Percentiles rank a stretch among this genome's conserved stretches.
phyloP scores from a whole-genome alignment of 139 green algal genomes.

The Chlamydomonas eustigma region DNA sequence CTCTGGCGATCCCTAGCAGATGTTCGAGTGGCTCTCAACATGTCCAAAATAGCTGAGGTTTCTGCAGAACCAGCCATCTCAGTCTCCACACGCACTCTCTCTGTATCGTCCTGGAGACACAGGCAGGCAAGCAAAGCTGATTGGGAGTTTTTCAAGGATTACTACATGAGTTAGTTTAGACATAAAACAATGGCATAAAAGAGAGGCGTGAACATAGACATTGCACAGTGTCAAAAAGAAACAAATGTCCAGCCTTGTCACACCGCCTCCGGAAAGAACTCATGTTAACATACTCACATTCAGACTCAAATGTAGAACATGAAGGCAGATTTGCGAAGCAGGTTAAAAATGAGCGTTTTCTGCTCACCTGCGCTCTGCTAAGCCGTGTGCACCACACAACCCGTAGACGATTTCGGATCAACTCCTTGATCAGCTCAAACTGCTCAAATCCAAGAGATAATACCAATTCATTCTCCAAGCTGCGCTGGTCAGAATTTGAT shows the following conservation, averaged over 20 bases:
- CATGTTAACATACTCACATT: too few species aligned
- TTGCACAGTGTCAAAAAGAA: too few species aligned
- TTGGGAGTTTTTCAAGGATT: too few species aligned
- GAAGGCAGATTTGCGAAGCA: too few species aligned
- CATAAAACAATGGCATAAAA: too few species aligned
- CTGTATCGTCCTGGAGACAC: conserved; percentile 67
- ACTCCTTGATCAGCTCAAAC: conserved; percentile 96
- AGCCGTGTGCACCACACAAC: conserved; percentile 96
- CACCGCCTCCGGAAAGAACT: too few species aligned
- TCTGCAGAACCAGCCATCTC: conserved; percentile 56
- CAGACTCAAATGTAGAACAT: too few species aligned
- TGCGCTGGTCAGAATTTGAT: conserved; percentile 37
- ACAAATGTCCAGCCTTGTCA: too few species aligned
- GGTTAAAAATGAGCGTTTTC: not conserved
- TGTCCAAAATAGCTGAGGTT: conserved; percentile 70
- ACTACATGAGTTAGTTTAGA: too few species aligned
- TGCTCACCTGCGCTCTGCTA: conserved; percentile 25
- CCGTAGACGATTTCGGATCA: conserved; percentile 82
- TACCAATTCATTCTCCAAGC: conserved; percentile 90
- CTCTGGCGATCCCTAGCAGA: conserved; percentile 60
- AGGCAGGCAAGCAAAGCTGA: too few species aligned
- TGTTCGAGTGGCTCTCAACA: conserved; percentile 75
- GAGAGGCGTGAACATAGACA: too few species aligned
- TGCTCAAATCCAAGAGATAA: conserved; percentile 88
- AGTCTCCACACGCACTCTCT: conserved; percentile 70